Percentiles rank a stretch among this genome's conserved stretches.
phyloP scores from a whole-genome alignment of 2,329 filamentous ascomycete genomes.

The Cordyceps pruinosa region DNA sequence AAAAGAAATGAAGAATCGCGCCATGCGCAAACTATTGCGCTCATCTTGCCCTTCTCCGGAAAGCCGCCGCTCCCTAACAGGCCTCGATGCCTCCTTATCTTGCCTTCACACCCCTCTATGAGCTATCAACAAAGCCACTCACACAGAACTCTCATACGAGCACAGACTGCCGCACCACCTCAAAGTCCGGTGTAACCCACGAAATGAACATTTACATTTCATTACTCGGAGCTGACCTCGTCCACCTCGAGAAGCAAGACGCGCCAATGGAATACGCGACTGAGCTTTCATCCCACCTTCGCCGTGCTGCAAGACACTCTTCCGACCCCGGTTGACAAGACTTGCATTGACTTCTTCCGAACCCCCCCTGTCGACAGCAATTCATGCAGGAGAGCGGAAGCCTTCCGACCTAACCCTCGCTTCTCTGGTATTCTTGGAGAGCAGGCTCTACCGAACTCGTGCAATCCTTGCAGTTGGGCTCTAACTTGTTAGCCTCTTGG shows the following conservation, averaged over 20 bases:
- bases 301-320: background rate
- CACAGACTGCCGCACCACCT: background rate
- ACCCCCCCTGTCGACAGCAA: background rate
- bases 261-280: background rate
- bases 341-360: constrained; percentile 8
- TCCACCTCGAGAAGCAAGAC: background rate
- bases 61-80: background rate
- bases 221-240: constrained; percentile 3
- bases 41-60: background rate
- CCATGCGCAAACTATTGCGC: background rate
- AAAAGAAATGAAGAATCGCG: background rate
- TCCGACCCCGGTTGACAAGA: background rate
- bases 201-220: background rate
- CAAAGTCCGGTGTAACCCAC: background rate
- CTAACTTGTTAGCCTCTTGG: background rate
- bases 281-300: constrained; percentile 6
- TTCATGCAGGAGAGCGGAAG: constrained; percentile 5
- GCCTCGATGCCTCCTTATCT: background rate
- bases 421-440: background rate
- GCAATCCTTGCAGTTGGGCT: background rate
- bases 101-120: constrained; percentile 1
- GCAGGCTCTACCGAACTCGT: background rate
- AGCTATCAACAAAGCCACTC: constrained; percentile 10
- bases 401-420: background rate
- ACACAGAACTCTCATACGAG: background rate